phyloP scores from a whole-genome alignment of 176 grass and related monocot genomes.

The Juncus inflexus region DNA sequence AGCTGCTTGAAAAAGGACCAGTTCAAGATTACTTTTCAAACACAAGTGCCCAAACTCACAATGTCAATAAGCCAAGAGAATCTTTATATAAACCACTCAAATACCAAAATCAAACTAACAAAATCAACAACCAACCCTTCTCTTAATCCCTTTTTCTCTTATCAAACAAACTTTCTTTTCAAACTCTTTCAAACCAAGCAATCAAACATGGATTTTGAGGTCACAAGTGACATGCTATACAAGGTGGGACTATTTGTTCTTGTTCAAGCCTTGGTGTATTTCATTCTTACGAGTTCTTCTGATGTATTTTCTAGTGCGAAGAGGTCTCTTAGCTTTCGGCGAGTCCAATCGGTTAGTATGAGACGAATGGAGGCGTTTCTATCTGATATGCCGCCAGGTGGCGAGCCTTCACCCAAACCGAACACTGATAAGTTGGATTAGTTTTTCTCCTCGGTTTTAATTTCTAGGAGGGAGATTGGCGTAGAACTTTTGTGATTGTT shows the following conservation, averaged over 20 bases:
- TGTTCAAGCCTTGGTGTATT: constrained; percentile 68
- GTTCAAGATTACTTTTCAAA: too few species aligned
- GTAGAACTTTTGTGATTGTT: not conserved
- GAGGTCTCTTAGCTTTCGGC: constrained; percentile 23
- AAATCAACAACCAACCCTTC: not conserved
- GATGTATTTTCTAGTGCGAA: constrained; percentile 45
- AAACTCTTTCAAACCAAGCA: not conserved
- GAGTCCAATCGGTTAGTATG: constrained; percentile 25
- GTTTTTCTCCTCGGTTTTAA: not conserved
- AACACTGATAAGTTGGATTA: not conserved
- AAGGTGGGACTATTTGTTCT: constrained; percentile 58
- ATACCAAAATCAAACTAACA: constrained; percentile 1
- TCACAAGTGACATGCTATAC: constrained; percentile 25
- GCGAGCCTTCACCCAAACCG: constrained; percentile 42
- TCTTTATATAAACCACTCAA: constrained; percentile 13
- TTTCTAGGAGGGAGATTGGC: not conserved
- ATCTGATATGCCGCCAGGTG: constrained; percentile 37
- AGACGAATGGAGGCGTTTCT: constrained; percentile 47
- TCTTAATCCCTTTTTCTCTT: not conserved
- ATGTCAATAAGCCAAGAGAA: not conserved
- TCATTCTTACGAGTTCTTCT: constrained; percentile 67
- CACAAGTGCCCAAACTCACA: too few species aligned
- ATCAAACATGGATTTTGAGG: constrained; percentile 13
- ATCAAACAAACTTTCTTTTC: too few species aligned
- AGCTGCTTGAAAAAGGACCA: too few species aligned